Percentiles rank a stretch among this genome's conserved stretches.
Conservation (phyloP, 306 rosid species). For the Datisca glomerata region DNA sequence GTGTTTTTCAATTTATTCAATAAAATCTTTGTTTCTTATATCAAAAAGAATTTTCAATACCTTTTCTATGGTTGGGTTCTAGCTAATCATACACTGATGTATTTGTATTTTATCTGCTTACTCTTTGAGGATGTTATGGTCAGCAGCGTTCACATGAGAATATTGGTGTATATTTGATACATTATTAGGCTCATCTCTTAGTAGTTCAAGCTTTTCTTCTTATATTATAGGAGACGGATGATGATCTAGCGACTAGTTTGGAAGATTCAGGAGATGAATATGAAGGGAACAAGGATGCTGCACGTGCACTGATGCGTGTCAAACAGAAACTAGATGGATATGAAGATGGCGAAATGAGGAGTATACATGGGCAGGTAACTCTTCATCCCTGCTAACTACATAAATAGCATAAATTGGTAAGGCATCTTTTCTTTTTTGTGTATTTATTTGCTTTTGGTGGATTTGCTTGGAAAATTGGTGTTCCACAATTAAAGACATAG, state of each 20-base stretch:
- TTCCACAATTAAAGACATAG: too few species aligned
- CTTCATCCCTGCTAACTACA: too few species aligned
- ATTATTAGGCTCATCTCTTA: too few species aligned
- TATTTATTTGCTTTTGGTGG: too few species aligned
- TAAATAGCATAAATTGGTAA: too few species aligned
- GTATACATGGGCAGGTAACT: conserved; percentile 82
- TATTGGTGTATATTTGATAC: background rate
- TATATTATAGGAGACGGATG: conserved; percentile 53
- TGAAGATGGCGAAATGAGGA: conserved; percentile 93
- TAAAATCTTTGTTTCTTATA: too few species aligned
- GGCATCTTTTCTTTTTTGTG: too few species aligned
- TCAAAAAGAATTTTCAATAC: background rate
- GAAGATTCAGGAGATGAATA: conserved; percentile 54
- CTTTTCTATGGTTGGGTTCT: background rate
- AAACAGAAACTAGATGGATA: conserved; percentile 91
- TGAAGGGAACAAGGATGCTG: conserved; percentile 92
- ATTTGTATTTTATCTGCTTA: background rate
- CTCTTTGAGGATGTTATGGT: background rate
- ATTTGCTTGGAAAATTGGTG: too few species aligned
- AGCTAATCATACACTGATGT: background rate
- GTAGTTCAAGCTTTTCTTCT: too few species aligned
- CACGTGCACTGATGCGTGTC: conserved; percentile 87
- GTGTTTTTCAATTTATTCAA: too few species aligned
- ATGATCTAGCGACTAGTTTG: conserved; percentile 53
- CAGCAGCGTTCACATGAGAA: background rate